Base-by-base conservation (phyloP, 208 protist species). In the Trypanosoma brucei region DNA sequence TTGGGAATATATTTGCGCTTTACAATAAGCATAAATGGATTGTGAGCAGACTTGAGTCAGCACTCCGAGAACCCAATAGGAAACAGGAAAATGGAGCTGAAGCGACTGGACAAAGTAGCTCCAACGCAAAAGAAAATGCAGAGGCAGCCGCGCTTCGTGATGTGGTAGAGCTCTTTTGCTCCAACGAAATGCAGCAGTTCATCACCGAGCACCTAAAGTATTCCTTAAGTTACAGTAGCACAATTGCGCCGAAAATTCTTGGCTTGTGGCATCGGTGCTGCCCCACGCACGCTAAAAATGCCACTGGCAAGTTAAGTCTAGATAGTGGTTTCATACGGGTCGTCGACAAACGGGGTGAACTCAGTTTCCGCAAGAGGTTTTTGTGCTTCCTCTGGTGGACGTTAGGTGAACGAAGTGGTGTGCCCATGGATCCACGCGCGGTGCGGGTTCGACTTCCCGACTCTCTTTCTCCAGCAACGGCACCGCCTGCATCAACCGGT, bases 191-290 rank as follows among this genome's bases (percentile, higher is more conserved):
- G 76, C 62, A 65, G 38, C 77, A 81, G 62, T 93, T 75, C 64
- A 81, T 79, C 46, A 79, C 76, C 22, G 82, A 93, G 74, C 84
- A 93, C 65, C 81, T 89, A 73, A 86, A 85, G 78, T 93, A 90
- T 72, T 76, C 72, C 2, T 35, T 83, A 9, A 76, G 91, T 62
- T 93, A 85, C 72, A 79, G 72, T 39, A 59, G 71, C n/a, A 84
- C 70, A 30, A 76, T 76, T 45, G 74, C 81, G 0, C 86, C 83
- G 14, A 62, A 70, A 55, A 57, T 91, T 59, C 62, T 88, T 49
- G 68, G 76, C 35, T 59, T 93, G 0, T 70, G 68, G 56, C 65
- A 75, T n/a, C 59, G 84, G 13, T 88, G 71, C 79, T 76, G 81
- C 22, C 22, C 11, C 38, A 14, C 22, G 37, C 45, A 31, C n/a